phyloP scores from a whole-genome alignment of 192 early-diverging fungal genomes.

The Thoreauomyces humboldtii region DNA sequence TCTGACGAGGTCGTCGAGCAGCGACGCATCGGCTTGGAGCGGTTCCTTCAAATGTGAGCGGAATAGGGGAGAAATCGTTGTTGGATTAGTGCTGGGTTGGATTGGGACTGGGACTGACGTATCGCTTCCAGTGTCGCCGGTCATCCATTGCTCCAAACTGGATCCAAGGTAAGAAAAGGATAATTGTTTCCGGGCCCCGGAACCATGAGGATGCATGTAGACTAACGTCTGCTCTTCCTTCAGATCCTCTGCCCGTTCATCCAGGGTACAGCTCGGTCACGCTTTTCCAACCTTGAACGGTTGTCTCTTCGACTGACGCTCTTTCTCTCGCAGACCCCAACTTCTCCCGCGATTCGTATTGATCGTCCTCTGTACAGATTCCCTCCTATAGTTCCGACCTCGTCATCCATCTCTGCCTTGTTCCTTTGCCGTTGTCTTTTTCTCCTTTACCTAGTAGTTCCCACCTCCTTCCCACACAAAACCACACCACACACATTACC shows the following conservation, averaged over 20 bases:
- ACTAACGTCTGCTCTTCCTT: not conserved
- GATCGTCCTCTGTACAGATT: no score
- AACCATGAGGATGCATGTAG: not conserved
- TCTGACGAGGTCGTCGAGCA: constrained; percentile 94
- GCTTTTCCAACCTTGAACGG: not conserved
- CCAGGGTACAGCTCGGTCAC: constrained; percentile 48
- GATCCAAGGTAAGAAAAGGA: constrained; percentile 69
- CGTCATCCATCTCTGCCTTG: no score
- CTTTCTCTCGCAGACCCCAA: constrained; percentile 61
- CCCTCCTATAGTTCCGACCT: no score
- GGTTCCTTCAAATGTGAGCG: constrained; percentile 92
- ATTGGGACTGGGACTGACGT: not conserved
- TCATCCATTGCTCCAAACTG: constrained; percentile 96
- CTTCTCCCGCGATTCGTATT: constrained; percentile 75
- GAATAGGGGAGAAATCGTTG: no score
- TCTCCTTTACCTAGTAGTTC: no score
- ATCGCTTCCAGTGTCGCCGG: constrained; percentile 33
- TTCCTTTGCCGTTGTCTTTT: no score
- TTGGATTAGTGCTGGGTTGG: no score
- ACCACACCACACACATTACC: no score
- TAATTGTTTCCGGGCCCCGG: not conserved
- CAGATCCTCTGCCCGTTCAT: constrained; percentile 79
- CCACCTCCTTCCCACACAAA: no score
- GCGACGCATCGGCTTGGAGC: constrained; percentile 83
- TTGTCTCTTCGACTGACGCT: not conserved